Percentiles rank a stretch among this genome's conserved stretches.
Conservation (phyloP, 495 filamentous ascomycete species). For the Penicillium nucicola region DNA sequence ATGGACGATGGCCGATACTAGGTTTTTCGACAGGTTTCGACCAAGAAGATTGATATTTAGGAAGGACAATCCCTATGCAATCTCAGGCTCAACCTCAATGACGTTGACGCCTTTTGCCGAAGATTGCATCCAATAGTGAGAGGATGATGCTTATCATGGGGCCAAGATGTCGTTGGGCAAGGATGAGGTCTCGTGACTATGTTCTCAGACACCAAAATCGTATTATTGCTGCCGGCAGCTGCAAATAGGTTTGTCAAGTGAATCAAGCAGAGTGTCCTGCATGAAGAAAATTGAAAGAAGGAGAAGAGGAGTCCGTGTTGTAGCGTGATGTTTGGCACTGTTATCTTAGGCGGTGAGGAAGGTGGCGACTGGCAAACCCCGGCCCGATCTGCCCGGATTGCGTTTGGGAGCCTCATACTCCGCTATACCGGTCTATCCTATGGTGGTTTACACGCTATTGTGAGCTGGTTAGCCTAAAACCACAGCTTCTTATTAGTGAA, state of each 20-base stretch:
- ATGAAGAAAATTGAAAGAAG: background rate
- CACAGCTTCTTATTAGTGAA: too few relatives aligned
- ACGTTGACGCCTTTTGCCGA: slow-evolving; percentile 10
- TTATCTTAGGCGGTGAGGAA: slow-evolving; percentile 21
- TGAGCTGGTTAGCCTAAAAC: too few relatives aligned
- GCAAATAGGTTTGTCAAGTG: background rate
- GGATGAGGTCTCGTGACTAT: slow-evolving; percentile 9
- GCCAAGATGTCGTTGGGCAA: slow-evolving; percentile 2
- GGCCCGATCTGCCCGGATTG: background rate
- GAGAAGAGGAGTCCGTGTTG: slow-evolving; percentile 4
- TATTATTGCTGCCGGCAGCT: background rate
- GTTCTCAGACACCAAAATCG: background rate
- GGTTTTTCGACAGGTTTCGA: too few relatives aligned
- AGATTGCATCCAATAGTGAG: slow-evolving; percentile 5
- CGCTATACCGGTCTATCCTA: too few relatives aligned
- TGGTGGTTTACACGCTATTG: too few relatives aligned
- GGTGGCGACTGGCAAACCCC: slow-evolving; percentile 11
- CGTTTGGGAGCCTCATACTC: background rate
- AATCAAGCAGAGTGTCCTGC: background rate
- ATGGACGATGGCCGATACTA: slow-evolving; percentile 5
- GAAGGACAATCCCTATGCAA: background rate
- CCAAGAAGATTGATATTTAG: background rate
- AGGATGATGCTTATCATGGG: slow-evolving; percentile 14
- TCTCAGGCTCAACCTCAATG: slow-evolving; percentile 4
- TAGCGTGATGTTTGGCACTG: slow-evolving; percentile 4